Evolutionary conservation across 1,139 yeast species (phyloP).

Genomic region (Lodderomyces margitis): DNA sequence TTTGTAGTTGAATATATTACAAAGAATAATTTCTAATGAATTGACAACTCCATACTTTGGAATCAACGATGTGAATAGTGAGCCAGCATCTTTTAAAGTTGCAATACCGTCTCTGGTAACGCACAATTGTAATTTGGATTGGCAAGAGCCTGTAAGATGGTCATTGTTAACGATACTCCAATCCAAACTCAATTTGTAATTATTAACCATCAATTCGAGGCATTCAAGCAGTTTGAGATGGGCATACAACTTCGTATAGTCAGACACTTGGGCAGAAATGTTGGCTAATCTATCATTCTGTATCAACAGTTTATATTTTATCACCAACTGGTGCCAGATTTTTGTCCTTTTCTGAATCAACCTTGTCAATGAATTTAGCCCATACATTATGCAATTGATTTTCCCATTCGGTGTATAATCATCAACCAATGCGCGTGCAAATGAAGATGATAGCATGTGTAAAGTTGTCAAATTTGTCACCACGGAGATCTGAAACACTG

Average conservation of each 20-base stretch:
- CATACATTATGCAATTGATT: constrained; percentile 29
- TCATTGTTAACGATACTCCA: constrained; percentile 32
- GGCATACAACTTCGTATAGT: constrained; percentile 19
- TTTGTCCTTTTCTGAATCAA: constrained; percentile 23
- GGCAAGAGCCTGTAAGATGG: constrained; percentile 27
- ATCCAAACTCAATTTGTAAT: constrained; percentile 16
- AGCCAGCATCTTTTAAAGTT: constrained; percentile 12
- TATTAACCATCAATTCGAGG: constrained; percentile 18
- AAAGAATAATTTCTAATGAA: constrained; percentile 25
- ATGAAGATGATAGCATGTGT: constrained; percentile 24
- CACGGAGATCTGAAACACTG: constrained; percentile 16
- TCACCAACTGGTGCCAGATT: constrained; percentile 20
- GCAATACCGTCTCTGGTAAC: constrained; percentile 11
- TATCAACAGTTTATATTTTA: constrained; percentile 16
- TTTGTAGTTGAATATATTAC: constrained; percentile 21
- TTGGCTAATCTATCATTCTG: constrained; percentile 7
- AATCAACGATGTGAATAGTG: constrained; percentile 23
- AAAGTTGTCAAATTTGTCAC: constrained; percentile 13
- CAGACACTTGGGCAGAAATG: constrained; percentile 14
- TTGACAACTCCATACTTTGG: constrained; percentile 26
- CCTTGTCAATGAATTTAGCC: constrained; percentile 32
- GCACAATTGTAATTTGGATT: constrained; percentile 19
- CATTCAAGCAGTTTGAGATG: constrained; percentile 22
- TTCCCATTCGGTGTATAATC: constrained; percentile 29
- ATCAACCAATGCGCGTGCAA: constrained; percentile 17